phyloP scores from a whole-genome alignment of 1,139 yeast genomes.

The Blastobotrys capitulatus region DNA sequence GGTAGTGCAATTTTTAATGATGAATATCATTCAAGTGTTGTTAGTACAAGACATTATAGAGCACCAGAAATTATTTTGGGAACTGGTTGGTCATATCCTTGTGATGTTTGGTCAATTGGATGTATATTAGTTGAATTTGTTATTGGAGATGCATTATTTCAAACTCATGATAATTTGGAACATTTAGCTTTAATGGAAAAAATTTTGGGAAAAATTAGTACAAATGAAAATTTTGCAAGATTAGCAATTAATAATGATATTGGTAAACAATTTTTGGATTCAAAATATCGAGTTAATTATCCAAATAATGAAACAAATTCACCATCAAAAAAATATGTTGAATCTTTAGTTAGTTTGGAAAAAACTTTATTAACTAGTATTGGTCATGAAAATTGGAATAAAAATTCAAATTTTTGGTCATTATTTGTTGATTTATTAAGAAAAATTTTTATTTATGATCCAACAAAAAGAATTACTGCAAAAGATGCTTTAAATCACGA shows the following conservation, averaged over 20 bases:
- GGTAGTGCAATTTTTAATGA: slow-evolving; percentile 93
- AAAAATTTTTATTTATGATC: slow-evolving; percentile 74
- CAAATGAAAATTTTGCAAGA: slow-evolving; percentile 17
- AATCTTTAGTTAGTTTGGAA: slow-evolving; percentile 48
- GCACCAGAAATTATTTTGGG: slow-evolving; percentile 97
- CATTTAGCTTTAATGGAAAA: slow-evolving; percentile 94
- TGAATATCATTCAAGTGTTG: slow-evolving; percentile 89
- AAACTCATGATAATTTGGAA: slow-evolving; percentile 90
- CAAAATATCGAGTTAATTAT: slow-evolving; percentile 21
- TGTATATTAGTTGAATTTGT: slow-evolving; percentile 87
- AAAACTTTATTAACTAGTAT: slow-evolving; percentile 26
- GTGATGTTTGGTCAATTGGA: slow-evolving; percentile 97
- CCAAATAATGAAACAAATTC: slow-evolving; percentile 39
- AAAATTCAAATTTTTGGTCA: slow-evolving; percentile 39
- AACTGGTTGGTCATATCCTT: slow-evolving; percentile 87
- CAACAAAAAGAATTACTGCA: slow-evolving; percentile 68
- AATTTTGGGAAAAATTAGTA: slow-evolving; percentile 42
- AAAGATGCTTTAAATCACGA: slow-evolving; percentile 75
- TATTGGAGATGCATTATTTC: slow-evolving; percentile 93
- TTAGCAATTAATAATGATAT: slow-evolving; percentile 18
- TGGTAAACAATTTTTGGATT: slow-evolving; percentile 1
- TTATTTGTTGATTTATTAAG: slow-evolving; percentile 53
- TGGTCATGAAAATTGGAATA: background rate
- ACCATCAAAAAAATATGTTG: slow-evolving; percentile 44
- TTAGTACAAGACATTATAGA: slow-evolving; percentile 87